phyloP scores from a whole-genome alignment of 768 basidiomycete species.

The Phaeolepiota aurea region DNA sequence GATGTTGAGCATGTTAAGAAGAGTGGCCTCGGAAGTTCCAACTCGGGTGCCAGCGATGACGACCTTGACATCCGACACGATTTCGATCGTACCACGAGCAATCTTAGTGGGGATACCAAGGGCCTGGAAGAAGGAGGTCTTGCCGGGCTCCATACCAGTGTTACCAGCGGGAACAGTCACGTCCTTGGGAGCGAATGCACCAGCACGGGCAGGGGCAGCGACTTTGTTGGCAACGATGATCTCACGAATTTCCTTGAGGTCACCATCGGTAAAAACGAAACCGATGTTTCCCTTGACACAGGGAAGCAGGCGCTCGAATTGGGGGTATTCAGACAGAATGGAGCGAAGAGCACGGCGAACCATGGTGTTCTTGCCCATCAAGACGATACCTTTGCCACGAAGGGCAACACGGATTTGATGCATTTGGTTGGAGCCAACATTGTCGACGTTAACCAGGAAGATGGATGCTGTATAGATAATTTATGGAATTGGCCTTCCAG shows the following conservation, averaged over 20 bases:
- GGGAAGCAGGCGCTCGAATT: constrained; percentile 94
- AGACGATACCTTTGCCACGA: constrained; percentile 91
- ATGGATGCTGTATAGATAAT: constrained; percentile 66
- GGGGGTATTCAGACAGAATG: constrained; percentile 83
- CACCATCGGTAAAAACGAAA: constrained; percentile 91
- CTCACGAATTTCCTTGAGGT: constrained; percentile 93
- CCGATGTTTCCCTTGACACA: constrained; percentile 97
- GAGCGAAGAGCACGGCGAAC: constrained; percentile 95
- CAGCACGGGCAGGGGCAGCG: constrained; percentile 96
- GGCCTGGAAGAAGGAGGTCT: constrained; percentile 99
- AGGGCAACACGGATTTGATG: constrained; percentile 94
- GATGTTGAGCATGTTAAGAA: constrained; percentile 99
- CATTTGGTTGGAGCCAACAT: constrained; percentile 99
- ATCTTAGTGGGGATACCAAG: constrained; percentile 99
- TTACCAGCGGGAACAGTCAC: constrained; percentile 91
- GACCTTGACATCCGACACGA: constrained; percentile 94
- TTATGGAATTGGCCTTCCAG: neutral
- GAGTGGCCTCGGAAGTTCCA: constrained; percentile 93
- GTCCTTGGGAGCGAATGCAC: constrained; percentile 89
- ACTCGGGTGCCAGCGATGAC: constrained; percentile 89
- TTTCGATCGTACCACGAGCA: constrained; percentile 99
- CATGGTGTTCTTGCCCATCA: constrained; percentile 99
- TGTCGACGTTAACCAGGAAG: constrained; percentile 99
- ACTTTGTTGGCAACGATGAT: constrained; percentile 96
- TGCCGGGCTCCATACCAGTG: constrained; percentile 99